Base-by-base conservation (phyloP, 1,284 basidiomycete species). In the Pseudozyma thailandica region DNA sequence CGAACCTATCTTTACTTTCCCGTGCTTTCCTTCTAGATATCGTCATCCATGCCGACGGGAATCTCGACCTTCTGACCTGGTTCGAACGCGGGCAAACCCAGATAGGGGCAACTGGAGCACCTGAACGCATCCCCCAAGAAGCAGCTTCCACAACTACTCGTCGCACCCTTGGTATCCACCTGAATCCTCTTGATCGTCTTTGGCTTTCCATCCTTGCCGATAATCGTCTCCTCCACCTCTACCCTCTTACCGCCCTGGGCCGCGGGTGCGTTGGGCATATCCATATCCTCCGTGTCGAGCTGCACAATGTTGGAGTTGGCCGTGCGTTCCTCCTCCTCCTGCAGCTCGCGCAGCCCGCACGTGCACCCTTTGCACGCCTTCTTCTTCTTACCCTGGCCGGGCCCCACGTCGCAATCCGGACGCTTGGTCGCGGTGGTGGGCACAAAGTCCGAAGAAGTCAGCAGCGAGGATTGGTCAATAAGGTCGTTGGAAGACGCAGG, bases 41-140 rank as follows among this genome's bases (percentile, higher is more conserved):
- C 80, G 51, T 82, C 81, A 56, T 80, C 80, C 80, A 82, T 82
- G 4, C 63, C 62, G 2, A 51, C 54, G 3, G 81, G 80, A 35
- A 88, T 83, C 79, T 94, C 90, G 39, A 98, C 93, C 86, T 96
- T 94, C 86, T 98, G 93, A 53, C 96, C 96, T 1, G 96, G 95
- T 85, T 96, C 92, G 86, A 99, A 98, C 4, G 95, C 93, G 48
- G 96, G 96, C 43, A 98, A 87, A 72, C 95, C 95, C 46, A 94
- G 87, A 84, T 97, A 99, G 26, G 95, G 96, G 83, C 95, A 99
- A 60, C 92, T 89, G 18, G 90, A 91, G 84, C 95, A 99, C 75
- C 95, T 86, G 86, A 99, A 99, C 1, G 95, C 96, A 84, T 99
- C 95, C 10, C 95, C 96, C 49, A 98, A 86, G 86, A 93, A 98